Percentiles rank a stretch among this genome's conserved stretches.
phyloP scores from a whole-genome alignment of 768 basidiomycete species.

The Leucosporidium scottii region DNA sequence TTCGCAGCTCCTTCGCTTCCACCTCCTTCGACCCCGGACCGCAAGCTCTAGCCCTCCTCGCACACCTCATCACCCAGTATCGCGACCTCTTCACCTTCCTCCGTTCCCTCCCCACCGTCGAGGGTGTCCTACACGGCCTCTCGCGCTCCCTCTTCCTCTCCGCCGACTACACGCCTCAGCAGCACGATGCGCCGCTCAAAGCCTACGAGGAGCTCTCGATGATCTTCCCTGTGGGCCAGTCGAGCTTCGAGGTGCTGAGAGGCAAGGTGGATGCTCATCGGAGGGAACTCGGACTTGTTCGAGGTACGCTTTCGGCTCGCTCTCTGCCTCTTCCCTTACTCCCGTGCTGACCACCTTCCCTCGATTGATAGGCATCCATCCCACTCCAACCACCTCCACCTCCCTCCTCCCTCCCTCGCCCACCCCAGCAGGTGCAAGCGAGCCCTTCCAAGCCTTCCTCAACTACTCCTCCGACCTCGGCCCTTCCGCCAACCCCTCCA shows the following conservation, averaged over 20 bases:
- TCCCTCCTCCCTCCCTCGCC: not conserved
- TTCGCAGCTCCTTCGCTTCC: slow-evolving; percentile 1
- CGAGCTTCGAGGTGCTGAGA: not conserved
- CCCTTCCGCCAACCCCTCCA: slow-evolving; percentile 2
- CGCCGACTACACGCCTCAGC: slow-evolving; percentile 21
- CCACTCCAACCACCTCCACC: not conserved
- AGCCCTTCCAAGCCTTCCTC: slow-evolving; percentile 28
- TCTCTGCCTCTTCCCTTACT: not conserved
- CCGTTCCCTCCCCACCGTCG: slow-evolving; percentile 21
- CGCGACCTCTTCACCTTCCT: slow-evolving; percentile 18
- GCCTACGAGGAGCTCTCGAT: slow-evolving; percentile 20
- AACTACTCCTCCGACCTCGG: slow-evolving; percentile 18
- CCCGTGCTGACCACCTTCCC: not conserved
- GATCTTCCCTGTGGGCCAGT: slow-evolving; percentile 2
- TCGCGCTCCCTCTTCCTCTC: slow-evolving; percentile 15
- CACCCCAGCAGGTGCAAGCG: slow-evolving; percentile 1
- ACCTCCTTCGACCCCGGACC: slow-evolving; percentile 9
- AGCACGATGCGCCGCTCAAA: slow-evolving; percentile 17
- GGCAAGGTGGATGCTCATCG: slow-evolving; percentile 19
- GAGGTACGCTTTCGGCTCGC: slow-evolving; percentile 9
- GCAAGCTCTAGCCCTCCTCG: slow-evolving; percentile 6
- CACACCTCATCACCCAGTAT: slow-evolving; percentile 8
- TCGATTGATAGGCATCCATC: slow-evolving; percentile 7
- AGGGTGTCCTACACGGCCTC: slow-evolving; percentile 13
- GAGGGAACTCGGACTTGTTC: slow-evolving; percentile 9